Evolutionary conservation across 208 protist species (phyloP), one percentile per base, ranked within the genome.

Genomic region (Crithidia sp.): DNA sequence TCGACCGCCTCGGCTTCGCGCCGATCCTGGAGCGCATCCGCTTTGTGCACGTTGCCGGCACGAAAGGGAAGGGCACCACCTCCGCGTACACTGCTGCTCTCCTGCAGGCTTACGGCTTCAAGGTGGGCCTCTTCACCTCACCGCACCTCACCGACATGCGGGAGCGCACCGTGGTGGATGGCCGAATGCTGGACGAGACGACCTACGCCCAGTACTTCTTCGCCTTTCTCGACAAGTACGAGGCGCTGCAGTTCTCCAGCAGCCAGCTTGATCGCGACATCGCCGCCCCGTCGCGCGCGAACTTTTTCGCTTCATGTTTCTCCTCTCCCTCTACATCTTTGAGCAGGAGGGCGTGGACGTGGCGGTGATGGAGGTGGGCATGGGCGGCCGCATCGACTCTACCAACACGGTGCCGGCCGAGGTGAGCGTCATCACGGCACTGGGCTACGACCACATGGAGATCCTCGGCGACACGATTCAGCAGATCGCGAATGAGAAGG

Each of bases 401-500:
- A 99, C 96, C 12, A 99, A 99, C 86, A 82, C 97, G 0, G 77
- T 99, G 16, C 76, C 77, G 2, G 71, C 88, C 2, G 85, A 90
- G 43, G 92, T 96, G n/a, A 92, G 84, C 77, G 84, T 96, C 28
- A 96, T 99, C 43, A 98, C 97, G 0, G 71, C 94, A 2, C 79
- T 99, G 12, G 96, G 92, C 44, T 86, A 92, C 36, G 98, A 99
- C 63, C 98, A 99, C 84, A 92, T 86, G 70, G 79, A 90, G 6
- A 86, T 99, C 8, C 88, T 99, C 14, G 98, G 98, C 8, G 70
- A 98, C 66, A 98, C 94, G n/a, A 77, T 98, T 28, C 77, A 89
- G 65, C 74, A 96, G 66, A 99, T 99, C 69, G 92, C 97, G 0
- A 40, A 43, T 0, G 93, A 99, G 75, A 99, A 99, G 86, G 92